Percentiles rank a stretch among this genome's conserved stretches.
Evolutionary conservation across 2,329 filamentous ascomycete genomes (phyloP).

Genomic region (Teratosphaeria epicoccoides): DNA sequence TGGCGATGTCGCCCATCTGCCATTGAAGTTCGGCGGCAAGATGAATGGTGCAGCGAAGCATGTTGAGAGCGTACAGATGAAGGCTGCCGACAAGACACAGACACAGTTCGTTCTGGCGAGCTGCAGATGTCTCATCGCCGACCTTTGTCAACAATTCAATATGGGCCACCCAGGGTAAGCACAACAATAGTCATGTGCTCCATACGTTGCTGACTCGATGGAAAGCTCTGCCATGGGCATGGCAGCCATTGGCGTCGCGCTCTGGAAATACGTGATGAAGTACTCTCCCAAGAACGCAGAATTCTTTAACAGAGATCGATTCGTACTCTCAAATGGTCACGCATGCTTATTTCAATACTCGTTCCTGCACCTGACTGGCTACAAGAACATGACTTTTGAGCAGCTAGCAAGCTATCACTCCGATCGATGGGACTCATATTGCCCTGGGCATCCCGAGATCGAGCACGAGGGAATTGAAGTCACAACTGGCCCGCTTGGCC

Average conservation of each 20-base stretch:
- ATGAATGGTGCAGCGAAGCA: slow-evolving; percentile 10
- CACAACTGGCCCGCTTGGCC: slow-evolving; percentile 65
- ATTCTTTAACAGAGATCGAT: slow-evolving; percentile 53
- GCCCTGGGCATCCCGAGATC: slow-evolving; percentile 43
- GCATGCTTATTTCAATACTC: slow-evolving; percentile 47
- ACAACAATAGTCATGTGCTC: neutral
- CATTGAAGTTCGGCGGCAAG: slow-evolving; percentile 17
- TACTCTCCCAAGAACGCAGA: slow-evolving; percentile 46
- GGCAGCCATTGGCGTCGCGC: slow-evolving; percentile 49
- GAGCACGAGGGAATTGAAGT: slow-evolving; percentile 49
- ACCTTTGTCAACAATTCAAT: slow-evolving; percentile 59
- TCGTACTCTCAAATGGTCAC: slow-evolving; percentile 52
- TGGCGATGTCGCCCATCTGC: slow-evolving; percentile 18
- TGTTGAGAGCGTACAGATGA: slow-evolving; percentile 13
- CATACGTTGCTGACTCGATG: slow-evolving; percentile 1
- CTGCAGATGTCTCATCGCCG: slow-evolving; percentile 54
- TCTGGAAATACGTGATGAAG: slow-evolving; percentile 54
- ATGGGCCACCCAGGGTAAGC: slow-evolving; percentile 57
- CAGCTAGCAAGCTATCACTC: slow-evolving; percentile 47
- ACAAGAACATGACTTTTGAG: slow-evolving; percentile 45
- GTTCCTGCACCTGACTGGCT: slow-evolving; percentile 42
- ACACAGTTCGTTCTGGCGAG: slow-evolving; percentile 44
- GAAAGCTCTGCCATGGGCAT: slow-evolving; percentile 47
- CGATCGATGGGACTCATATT: slow-evolving; percentile 37
- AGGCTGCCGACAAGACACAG: slow-evolving; percentile 26